phyloP scores from a whole-genome alignment of 2,329 filamentous ascomycete genomes.

The Catunica adiposa region DNA sequence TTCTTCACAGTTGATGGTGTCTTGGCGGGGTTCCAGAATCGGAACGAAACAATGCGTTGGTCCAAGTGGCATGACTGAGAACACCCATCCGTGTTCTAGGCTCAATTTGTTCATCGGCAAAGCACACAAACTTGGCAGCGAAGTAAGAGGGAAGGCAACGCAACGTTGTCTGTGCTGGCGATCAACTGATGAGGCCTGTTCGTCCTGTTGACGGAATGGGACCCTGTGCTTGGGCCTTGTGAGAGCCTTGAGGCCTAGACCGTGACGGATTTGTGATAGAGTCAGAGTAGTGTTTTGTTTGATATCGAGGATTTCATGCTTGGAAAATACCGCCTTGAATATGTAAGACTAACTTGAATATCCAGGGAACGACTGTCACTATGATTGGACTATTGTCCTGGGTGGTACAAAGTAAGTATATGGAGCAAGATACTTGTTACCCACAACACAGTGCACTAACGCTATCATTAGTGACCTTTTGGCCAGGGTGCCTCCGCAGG shows the following conservation, averaged over 20 bases:
- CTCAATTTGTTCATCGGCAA: neutral
- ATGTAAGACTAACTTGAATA: neutral
- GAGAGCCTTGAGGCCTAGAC: no score
- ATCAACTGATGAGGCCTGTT: neutral
- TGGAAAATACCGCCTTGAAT: neutral
- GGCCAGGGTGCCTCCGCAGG: slow-evolving; percentile 22
- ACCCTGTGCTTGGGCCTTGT: neutral
- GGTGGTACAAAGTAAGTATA: slow-evolving; percentile 43
- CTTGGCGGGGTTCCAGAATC: no score
- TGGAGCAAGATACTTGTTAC: neutral
- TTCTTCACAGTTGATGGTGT: no score
- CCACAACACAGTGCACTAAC: neutral
- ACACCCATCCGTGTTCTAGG: neutral
- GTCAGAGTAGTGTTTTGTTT: no score
- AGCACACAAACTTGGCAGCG: neutral
- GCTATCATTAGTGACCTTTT: slow-evolving; percentile 31
- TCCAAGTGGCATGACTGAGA: neutral
- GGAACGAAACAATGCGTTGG: no score
- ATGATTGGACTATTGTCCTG: slow-evolving; percentile 46
- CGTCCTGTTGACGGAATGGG: neutral
- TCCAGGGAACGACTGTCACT: slow-evolving; percentile 18
- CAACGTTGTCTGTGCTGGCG: slow-evolving; percentile 1
- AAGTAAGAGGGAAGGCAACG: neutral
- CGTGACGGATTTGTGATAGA: no score
- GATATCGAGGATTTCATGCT: neutral